These are phyloP conservation scores for Syncephalastrum contaminatum DNA, from an alignment of 371 early-diverging fungal species.

Conservation along the genomic window DNA sequence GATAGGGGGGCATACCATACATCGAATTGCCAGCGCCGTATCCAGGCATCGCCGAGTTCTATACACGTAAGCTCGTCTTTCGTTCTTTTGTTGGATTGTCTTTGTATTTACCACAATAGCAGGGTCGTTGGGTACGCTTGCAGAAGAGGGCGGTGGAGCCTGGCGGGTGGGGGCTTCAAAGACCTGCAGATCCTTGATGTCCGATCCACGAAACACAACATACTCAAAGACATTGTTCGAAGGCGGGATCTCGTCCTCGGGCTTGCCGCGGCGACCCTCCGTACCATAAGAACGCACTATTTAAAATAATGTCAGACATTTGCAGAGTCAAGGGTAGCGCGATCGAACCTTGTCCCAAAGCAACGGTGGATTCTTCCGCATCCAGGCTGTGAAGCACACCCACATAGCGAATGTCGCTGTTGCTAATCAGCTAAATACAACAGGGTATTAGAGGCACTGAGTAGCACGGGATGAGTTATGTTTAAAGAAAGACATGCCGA, in stretches of 20 bases:
- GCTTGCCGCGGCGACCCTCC: conserved; percentile 79
- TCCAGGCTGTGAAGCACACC: conserved; percentile 89
- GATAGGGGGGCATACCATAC: conserved; percentile 31
- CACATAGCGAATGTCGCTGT: conserved; percentile 90
- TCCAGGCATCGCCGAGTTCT: conserved; percentile 31
- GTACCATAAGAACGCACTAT: conserved; percentile 83
- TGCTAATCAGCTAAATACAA: conserved; percentile 68
- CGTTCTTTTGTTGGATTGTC: neutral
- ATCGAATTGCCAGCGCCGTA: conserved; percentile 40
- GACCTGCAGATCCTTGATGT: conserved; percentile 92
- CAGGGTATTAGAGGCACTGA: conserved; percentile 2
- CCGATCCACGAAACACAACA: conserved; percentile 91
- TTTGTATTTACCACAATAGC: conserved; percentile 76
- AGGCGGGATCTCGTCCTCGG: conserved; percentile 81
- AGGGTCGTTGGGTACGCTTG: conserved; percentile 80
- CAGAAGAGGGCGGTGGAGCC: conserved; percentile 51
- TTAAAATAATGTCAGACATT: neutral
- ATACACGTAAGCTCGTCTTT: conserved; percentile 3
- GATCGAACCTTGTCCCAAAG: conserved; percentile 80
- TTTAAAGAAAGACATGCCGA: conserved; percentile 26
- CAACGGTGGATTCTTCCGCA: conserved; percentile 84
- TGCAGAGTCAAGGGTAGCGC: neutral
- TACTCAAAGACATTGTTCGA: conserved; percentile 85
- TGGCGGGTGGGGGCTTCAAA: conserved; percentile 69
- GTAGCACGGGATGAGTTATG: neutral